Base-by-base conservation (phyloP, 1,284 basidiomycete species). In the Porogramme epimiltina region DNA sequence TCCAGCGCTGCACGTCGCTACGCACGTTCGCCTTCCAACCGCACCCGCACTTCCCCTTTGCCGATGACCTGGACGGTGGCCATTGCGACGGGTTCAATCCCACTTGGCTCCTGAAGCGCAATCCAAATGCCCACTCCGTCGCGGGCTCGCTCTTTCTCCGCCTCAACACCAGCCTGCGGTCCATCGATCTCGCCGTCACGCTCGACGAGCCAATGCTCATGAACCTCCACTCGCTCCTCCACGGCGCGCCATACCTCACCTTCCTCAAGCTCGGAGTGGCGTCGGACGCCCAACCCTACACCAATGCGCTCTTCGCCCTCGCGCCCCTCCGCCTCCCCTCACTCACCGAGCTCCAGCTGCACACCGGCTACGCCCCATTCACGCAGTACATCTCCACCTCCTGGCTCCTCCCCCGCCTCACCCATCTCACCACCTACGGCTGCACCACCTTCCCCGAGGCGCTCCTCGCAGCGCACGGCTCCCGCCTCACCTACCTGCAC, bases 11-110 rank as follows among this genome's bases (percentile, higher is more conserved):
- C 42, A 46, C 48, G 15, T 9, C 34, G 1, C 46, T 56, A 2
- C 48, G 51, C 4, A n/a, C 18, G 10, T 53, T 56, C 34, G 49
- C 52, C 15, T 46, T 47, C 43, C 51, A 51, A n/a, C 40, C 47
- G 2, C 50, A 45, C 13, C 44, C 42, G 0, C 34, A 49, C 1
- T 52, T 56, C 40, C 47, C 54, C 3, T 16, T 36, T 5, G 36
- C 22, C 3, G 10, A 37, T 5, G 26, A 34, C 2, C 4, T 19
- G 22, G 42, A 31, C 24, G 25, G n/a, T 24, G 37, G 16, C 1
- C n/a, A 11, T 1, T 16, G 19, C 8, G 48, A 47, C 22, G 42
- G 39, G 10, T 56, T 56, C 45, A 51, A 48, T 38, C 49, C 51
- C 5, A 6, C 23, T 0, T 56, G 55, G 55, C 25, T 56, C 3